These are phyloP conservation scores for Henckelia pumila DNA, from an alignment of 257 asterid species.

Conservation along the genomic window DNA sequence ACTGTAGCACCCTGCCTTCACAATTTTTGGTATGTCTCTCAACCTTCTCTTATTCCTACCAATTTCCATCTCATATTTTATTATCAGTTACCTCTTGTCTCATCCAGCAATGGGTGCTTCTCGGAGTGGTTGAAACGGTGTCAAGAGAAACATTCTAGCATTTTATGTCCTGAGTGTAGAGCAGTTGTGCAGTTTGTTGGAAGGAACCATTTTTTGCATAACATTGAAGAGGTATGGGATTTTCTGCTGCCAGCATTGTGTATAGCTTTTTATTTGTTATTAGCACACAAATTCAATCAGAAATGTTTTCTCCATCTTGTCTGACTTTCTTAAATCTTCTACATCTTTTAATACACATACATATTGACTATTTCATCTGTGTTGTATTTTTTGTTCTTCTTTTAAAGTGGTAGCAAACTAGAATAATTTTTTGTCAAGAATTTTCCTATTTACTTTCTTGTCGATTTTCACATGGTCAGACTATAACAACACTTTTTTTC, in stretches of 20 bases:
- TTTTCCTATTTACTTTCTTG: conserved; percentile 1
- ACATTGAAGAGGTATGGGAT: conserved; percentile 74
- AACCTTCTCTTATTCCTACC: conserved; percentile 21
- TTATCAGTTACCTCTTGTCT: conserved; percentile 23
- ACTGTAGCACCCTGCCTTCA: conserved; percentile 97
- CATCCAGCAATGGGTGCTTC: conserved; percentile 91
- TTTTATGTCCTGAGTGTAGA: conserved; percentile 93
- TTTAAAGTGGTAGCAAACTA: background rate
- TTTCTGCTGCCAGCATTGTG: background rate
- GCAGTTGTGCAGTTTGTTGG: conserved; percentile 90
- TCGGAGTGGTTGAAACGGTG: conserved; percentile 97
- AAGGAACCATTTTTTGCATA: conserved; percentile 85
- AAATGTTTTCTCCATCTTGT: conserved; percentile 6
- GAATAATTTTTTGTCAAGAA: background rate
- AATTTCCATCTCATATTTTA: background rate
- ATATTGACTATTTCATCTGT: background rate
- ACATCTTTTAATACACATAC: conserved; percentile 1
- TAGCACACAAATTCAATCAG: background rate
- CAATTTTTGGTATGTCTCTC: conserved; percentile 70
- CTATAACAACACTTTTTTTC: background rate
- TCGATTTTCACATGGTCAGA: conserved; percentile 14
- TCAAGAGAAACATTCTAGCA: conserved; percentile 59
- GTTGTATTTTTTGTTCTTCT: background rate
- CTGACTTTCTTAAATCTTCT: conserved; percentile 8
- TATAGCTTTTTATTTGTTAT: background rate